Base-by-base conservation (phyloP, 768 basidiomycete genomes). In the Rhizopogon roseolus region DNA sequence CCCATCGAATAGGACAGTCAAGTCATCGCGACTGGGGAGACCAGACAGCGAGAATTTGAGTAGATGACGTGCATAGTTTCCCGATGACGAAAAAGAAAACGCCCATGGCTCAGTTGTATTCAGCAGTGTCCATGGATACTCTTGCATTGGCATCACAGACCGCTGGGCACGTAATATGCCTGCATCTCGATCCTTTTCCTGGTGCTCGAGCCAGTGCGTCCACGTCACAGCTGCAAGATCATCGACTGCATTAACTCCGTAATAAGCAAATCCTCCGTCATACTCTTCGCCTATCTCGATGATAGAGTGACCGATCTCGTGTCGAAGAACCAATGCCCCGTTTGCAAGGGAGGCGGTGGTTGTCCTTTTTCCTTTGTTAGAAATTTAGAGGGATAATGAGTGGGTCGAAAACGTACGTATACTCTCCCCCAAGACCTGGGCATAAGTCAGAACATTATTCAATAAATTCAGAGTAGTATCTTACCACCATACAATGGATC, bases 271-370 rank as follows among this genome's bases (percentile, higher is more conserved):
- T 4, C 87, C 89, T 11, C 88, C 89, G 58, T 91, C 90, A 62
- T 92, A 90, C 69, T 90, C 89, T 68, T 91, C 90, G 4, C 90
- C 90, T 17, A 89, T 84, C 6, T 81, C 71, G 59, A 90, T 87
- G 45, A 90, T 81, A 22, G 86, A 88, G 68, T 92, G 89, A 0
- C 89, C 89, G 1, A 90, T 79, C 66, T 90, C 89, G 61, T 90
- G 89, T 6, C 88, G 79, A 29, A 91, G 76, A 6, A 90, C 86
- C 17, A 88, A 76, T 16, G 87, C 80, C 0, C 89, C 88, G 51
- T 90, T 92, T 11, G 81, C 75, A 17, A 80, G 66, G 1, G 89
- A 91, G 1, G 88, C 81, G 9, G 90, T 92, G 52, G 88, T 82
- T 4, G 88, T 85, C 3, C 89, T 90, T 63, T 29, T 13, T 19